phyloP scores from a whole-genome alignment of 805 yeast genomes.

The Saccharomycopsis sp. region DNA sequence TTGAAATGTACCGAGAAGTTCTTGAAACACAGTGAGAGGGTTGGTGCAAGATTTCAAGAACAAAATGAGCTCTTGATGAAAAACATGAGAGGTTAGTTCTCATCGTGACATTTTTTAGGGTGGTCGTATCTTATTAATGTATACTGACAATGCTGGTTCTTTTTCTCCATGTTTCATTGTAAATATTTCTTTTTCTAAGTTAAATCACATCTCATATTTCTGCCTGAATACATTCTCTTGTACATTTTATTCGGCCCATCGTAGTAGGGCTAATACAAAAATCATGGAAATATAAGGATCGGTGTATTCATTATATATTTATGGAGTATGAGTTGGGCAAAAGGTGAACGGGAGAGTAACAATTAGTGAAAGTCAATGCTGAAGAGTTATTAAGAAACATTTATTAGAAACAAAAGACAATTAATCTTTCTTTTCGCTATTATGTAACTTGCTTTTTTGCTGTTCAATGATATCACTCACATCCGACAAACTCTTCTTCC shows the following conservation, averaged over 20 bases:
- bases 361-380: too few species aligned
- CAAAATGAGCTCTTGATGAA: conserved; percentile 81
- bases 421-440: neutral
- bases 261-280: too few species aligned
- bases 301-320: neutral
- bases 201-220: neutral
- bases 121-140: too few species aligned
- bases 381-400: too few species aligned
- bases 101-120: too few species aligned
- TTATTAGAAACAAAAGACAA: too few species aligned
- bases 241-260: too few species aligned
- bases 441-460: conserved; percentile 12
- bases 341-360: too few species aligned
- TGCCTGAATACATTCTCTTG: neutral
- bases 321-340: too few species aligned
- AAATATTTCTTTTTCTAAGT: neutral
- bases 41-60: conserved; percentile 98
- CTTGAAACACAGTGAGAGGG: conserved; percentile 96
- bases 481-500: conserved; percentile 20
- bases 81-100: conserved; percentile 39
- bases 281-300: neutral
- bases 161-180: neutral
- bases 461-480: conserved; percentile 15
- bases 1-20: conserved; percentile 94
- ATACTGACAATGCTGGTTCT: too few species aligned